These are phyloP conservation scores for Plantago major DNA, from an alignment of 257 asterid genomes.

Conservation along the genomic window DNA sequence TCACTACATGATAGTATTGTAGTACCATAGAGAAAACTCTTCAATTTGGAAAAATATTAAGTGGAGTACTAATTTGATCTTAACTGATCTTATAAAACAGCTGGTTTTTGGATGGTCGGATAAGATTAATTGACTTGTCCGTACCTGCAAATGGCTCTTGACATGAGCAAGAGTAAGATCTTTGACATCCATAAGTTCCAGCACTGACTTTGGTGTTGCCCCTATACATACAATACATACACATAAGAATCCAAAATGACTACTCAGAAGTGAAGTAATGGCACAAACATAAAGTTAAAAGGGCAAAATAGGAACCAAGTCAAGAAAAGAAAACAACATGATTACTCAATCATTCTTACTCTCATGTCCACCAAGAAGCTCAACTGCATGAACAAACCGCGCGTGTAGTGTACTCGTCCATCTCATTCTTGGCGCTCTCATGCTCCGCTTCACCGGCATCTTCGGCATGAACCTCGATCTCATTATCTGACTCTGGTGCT, in stretches of 20 bases:
- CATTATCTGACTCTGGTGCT: conserved; percentile 14
- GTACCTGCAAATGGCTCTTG: conserved; percentile 89
- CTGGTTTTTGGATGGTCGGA: not conserved
- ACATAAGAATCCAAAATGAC: not conserved
- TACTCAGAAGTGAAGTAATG: not conserved
- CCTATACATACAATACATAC: conserved; percentile 31
- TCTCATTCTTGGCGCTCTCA: conserved; percentile 44
- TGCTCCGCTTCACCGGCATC: conserved; percentile 36
- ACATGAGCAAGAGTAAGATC: conserved; percentile 96
- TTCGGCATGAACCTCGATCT: conserved; percentile 28
- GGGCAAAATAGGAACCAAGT: too few species aligned
- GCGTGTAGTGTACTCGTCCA: conserved; percentile 45
- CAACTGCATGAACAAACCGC: conserved; percentile 44
- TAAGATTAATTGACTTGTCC: not conserved
- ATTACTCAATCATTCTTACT: conserved; percentile 20
- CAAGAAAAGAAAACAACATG: too few species aligned
- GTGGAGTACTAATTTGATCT: too few species aligned
- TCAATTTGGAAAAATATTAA: too few species aligned
- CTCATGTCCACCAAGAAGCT: conserved; percentile 46
- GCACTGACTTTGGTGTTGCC: conserved; percentile 95
- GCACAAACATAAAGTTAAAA: not conserved
- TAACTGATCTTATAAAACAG: too few species aligned
- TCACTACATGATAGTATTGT: too few species aligned
- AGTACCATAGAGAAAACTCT: too few species aligned
- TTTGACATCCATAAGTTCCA: conserved; percentile 93